These are phyloP conservation scores for Neonectria coccinea DNA, from an alignment of 2,329 filamentous ascomycete species.

Conservation along the genomic window DNA sequence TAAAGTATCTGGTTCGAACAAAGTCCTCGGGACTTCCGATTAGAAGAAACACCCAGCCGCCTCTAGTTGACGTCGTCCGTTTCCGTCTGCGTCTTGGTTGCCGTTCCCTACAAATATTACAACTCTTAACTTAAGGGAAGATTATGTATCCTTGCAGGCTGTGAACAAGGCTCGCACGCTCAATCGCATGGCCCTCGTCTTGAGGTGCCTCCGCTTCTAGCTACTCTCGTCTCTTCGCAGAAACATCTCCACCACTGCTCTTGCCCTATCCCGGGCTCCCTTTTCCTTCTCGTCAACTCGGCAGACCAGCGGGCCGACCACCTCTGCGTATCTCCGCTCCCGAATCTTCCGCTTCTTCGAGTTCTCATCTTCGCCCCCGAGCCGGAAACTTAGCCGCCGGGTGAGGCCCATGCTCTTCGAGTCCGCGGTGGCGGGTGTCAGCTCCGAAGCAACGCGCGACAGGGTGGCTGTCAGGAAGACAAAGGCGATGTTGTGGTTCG, in stretches of 20 bases:
- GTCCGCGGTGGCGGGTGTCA: slow-evolving; percentile 55
- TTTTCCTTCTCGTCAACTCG: slow-evolving; percentile 68
- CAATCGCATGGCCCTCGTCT: slow-evolving; percentile 29
- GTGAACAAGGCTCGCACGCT: slow-evolving; percentile 31
- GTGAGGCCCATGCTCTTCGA: slow-evolving; percentile 49
- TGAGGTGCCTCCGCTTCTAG: slow-evolving; percentile 44
- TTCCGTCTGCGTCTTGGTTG: background rate
- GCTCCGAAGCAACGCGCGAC: slow-evolving; percentile 62
- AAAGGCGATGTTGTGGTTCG: slow-evolving; percentile 88
- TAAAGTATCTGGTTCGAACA: slow-evolving; percentile 8
- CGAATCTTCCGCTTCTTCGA: slow-evolving; percentile 64
- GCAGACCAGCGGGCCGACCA: slow-evolving; percentile 75
- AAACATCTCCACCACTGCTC: slow-evolving; percentile 77
- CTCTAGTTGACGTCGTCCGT: slow-evolving; percentile 2
- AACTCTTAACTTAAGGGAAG: slow-evolving; percentile 12
- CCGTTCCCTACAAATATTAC: slow-evolving; percentile 5
- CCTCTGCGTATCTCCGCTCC: slow-evolving; percentile 71
- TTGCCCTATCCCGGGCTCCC: slow-evolving; percentile 71
- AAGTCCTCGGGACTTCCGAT: background rate
- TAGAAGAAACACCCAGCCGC: background rate
- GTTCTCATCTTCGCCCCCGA: slow-evolving; percentile 48
- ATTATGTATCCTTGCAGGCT: slow-evolving; percentile 7
- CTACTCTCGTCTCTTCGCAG: slow-evolving; percentile 49
- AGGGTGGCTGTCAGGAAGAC: slow-evolving; percentile 88
- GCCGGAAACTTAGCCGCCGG: slow-evolving; percentile 61